Evolutionary conservation across 257 asterid species (phyloP), one percentile per base, ranked within the genome.

Genomic region (Solanum infundibuliforme): DNA sequence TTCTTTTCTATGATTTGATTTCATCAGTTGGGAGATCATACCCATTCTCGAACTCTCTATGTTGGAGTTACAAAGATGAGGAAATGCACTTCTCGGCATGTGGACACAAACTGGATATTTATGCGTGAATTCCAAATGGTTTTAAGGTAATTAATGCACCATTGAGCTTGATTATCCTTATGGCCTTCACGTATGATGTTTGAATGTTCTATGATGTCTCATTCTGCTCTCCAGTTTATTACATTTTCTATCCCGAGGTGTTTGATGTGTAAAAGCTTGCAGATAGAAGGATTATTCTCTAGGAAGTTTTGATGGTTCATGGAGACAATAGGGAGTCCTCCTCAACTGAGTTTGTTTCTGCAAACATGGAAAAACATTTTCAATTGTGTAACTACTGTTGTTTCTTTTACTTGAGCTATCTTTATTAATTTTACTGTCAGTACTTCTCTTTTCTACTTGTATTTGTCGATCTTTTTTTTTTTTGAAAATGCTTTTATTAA

Each of bases 51-150:
- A 74, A 88, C 89, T 84, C 88, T 93, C 89, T 96, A 92, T 85
- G 85, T 96, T 88, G 99, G 99, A 91, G 95, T 96, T 77, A 92
- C 86, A 10, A 95, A 95, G 89, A 93, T 91, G 83, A 92, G 98
- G 88, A 94, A 91, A 89, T 93, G 98, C 91, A 91, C 95, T 13
- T 77, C 95, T 89, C 94, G 98, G 89, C 27, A 5, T 87, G 95
- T 92, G 88, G 93, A 89, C 88, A 91, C 87, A 79, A 92, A 92
- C 83, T 90, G 94, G 92, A 77, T 93, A 92, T 93, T 90, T 43
- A 91, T 93, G 88, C 92, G 90, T 87, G 98, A 95, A 91, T 95
- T 96, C 90, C 99, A 96, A 89, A 94, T 93, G 84, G 95, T 94
- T 88, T n/a, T 73, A 43, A 94, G 96, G 99, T 95, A 92, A 95